Base-by-base conservation (phyloP, 2,329 filamentous ascomycete genomes). In the Dactylellina drechsleri region DNA sequence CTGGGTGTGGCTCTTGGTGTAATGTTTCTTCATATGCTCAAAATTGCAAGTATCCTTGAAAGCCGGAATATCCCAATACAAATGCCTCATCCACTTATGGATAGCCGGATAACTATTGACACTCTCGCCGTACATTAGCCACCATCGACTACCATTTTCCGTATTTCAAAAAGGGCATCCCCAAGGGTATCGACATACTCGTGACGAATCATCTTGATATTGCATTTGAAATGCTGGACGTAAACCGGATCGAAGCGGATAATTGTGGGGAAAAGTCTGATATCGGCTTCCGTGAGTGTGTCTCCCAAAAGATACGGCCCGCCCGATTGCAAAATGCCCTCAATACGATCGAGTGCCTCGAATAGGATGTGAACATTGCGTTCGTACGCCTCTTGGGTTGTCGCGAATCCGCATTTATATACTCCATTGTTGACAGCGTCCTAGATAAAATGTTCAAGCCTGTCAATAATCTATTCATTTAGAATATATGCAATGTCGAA, bases 11-110 rank as follows among this genome's bases (percentile, higher is more conserved):
- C 86, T 88, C 79, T 85, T 84, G 74, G 87, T 79, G 47, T 79
- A 79, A 45, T 79, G 78, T 71, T 77, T 66, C 87, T 96, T 97
- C 84, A 98, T 98, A 83, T 99, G 95, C 82, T 96, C 88, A 81
- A 96, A 97, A 82, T 97, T 87, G 20, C 93, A 96, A 76, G 93
- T 95, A 60, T 91, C 87, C 77, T 85, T 84, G 83, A 96, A 97
- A 1, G 92, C 92, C 0, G 88, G 85, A 23, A 88, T 82, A 78
- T 90, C 90, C 93, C 93, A 97, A 84, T 97, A 97, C 79, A 96
- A 83, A 80, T 90, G 86, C 66, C 91, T 86, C 83, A 97, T 82
- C 93, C 93, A 97, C 73, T 83, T 84, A 84, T 97, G 92, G 71
- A 96, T 83, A 59, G 86, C 84, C 28, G 93, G 93, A 81, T 95